These are phyloP conservation scores for Curvularia sp. DNA, from an alignment of 2,329 filamentous ascomycete species.

Conservation along the genomic window DNA sequence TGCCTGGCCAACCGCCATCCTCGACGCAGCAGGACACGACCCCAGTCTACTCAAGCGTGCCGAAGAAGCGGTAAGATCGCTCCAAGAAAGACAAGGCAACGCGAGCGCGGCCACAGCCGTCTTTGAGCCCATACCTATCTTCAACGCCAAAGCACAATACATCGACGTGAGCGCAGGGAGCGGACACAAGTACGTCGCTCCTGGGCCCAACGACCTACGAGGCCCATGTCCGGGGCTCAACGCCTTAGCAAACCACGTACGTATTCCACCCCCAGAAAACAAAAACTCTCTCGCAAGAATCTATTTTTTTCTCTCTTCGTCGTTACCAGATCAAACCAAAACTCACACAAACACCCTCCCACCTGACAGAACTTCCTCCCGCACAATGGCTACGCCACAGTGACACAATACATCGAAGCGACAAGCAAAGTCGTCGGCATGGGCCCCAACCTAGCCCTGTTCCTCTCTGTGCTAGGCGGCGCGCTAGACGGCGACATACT, in stretches of 20 bases:
- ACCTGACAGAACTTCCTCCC: conserved; percentile 35
- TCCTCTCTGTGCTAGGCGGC: conserved; percentile 29
- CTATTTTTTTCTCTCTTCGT: too few relatives aligned
- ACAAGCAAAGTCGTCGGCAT: conserved; percentile 33
- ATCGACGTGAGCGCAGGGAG: conserved; percentile 30
- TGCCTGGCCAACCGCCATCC: conserved; percentile 34
- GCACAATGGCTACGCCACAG: conserved; percentile 31
- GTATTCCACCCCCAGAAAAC: neutral
- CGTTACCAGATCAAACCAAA: too few relatives aligned
- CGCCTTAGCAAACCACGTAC: conserved; percentile 35
- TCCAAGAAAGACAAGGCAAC: conserved; percentile 26
- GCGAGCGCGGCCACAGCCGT: conserved; percentile 30
- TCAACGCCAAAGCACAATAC: conserved; percentile 28
- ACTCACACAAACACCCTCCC: neutral
- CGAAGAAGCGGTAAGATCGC: conserved; percentile 21
- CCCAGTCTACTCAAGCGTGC: conserved; percentile 27
- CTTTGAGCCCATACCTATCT: conserved; percentile 33
- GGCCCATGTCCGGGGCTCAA: conserved; percentile 38
- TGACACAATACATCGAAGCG: conserved; percentile 33
- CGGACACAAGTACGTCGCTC: conserved; percentile 36
- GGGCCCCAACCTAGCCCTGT: conserved; percentile 23
- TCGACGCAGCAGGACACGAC: conserved; percentile 32
- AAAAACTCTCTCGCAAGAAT: too few relatives aligned
- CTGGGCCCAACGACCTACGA: conserved; percentile 32
- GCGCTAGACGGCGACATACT: conserved; percentile 32